Base-by-base conservation (phyloP, 495 filamentous ascomycete species). In the Pyrenula aspistea region DNA sequence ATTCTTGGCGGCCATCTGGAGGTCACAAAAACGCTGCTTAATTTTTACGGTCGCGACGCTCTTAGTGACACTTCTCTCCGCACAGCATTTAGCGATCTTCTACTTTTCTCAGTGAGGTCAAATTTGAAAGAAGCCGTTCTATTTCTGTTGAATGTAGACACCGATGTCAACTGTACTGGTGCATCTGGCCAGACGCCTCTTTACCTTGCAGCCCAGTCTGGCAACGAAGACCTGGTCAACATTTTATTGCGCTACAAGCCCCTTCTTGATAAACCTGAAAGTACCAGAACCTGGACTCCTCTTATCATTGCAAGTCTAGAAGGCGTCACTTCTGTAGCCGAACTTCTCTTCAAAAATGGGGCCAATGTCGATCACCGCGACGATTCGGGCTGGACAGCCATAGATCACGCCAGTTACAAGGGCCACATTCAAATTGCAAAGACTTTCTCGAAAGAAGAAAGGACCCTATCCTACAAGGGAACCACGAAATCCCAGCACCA, bases 241-340 rank as follows among this genome's bases (percentile, higher is more conserved):
- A 12, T 49, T 49, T 19, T 49, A 49, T 49, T 49, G 42, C 42
- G 42, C 42, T 49, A 49, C 42, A 19, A 49, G 12, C 42, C 42
- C n/a, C n/a, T n/a, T n/a, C n/a, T n/a, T n/a, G n/a, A 42, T 15
- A 42, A 15, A 42, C 4, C 15, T 42, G 31, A 42, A 42, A 42
- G 4, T 15, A 8, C 31, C 31, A 42, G 85, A 60, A 82, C 79
- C 12, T 91, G 88, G 87, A 89, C 86, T 2, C 85, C 88, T 10
- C 71, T 93, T 1, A 86, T 89, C 58, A 76, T 89, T 58, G 86
- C 88, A 15, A 81, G 83, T 53, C 84, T 89, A 1, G 85, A 91
- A 53, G 88, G 87, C 0, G 79, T 87, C 63, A 62, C 82, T 12
- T 60, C 73, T 0, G 74, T 87, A 31, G 83, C 56, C 2, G 50